Conservation (phyloP, 441 rosid species). For the Populus hybrid region DNA sequence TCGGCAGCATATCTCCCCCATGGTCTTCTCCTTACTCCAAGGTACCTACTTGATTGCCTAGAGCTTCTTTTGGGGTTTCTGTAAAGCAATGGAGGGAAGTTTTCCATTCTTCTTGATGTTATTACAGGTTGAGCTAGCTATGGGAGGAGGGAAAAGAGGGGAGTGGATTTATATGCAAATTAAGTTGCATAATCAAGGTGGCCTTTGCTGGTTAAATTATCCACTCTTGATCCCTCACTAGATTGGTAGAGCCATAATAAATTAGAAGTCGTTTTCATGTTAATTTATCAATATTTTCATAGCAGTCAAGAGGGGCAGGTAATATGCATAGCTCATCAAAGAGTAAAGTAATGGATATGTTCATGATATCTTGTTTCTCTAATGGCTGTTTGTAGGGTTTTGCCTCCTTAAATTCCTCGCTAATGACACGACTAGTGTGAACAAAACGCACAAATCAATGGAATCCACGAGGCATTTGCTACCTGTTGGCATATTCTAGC, state of each 20-base stretch:
- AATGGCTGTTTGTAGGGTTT: neutral
- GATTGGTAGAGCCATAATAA: neutral
- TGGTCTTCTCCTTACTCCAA: constrained; percentile 30
- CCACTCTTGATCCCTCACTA: neutral
- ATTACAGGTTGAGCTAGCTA: neutral
- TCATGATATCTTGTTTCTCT: neutral
- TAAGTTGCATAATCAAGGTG: neutral
- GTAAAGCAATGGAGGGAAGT: constrained; percentile 21
- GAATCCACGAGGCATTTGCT: neutral
- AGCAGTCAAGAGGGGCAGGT: neutral
- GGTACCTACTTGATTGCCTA: constrained; percentile 28
- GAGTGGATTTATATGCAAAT: neutral
- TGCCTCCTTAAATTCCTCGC: neutral
- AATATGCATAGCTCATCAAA: no score
- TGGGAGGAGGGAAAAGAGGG: neutral
- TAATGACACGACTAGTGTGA: neutral
- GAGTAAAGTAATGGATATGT: neutral
- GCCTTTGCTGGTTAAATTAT: neutral
- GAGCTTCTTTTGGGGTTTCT: constrained; percentile 28
- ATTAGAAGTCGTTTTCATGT: neutral
- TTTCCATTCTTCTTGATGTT: constrained; percentile 18
- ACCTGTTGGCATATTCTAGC: neutral
- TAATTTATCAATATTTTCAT: neutral
- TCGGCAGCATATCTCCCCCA: constrained; percentile 35
- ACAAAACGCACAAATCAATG: neutral